Evolutionary conservation across 148 eudicot species (phyloP).

Genomic region (Suaeda aralocaspica): DNA sequence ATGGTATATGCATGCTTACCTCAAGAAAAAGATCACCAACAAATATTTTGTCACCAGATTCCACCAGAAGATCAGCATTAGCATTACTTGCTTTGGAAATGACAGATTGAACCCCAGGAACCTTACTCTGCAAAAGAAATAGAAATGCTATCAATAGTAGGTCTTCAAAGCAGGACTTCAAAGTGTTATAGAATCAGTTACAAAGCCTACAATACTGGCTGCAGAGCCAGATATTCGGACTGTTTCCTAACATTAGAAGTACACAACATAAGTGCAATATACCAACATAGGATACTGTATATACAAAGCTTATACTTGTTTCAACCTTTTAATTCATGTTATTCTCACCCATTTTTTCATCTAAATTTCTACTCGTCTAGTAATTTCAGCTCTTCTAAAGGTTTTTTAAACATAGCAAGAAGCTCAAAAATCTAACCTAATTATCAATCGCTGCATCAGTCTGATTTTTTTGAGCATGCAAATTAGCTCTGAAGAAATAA

Average conservation of each 20-base stretch:
- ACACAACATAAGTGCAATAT: not conserved
- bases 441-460: not conserved
- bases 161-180: not conserved
- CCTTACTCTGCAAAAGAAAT: slow-evolving; percentile 51
- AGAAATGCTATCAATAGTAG: not conserved
- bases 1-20: slow-evolving; percentile 39
- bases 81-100: slow-evolving; percentile 91
- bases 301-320: not conserved
- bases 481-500: not conserved
- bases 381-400: not conserved
- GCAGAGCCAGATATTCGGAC: not conserved
- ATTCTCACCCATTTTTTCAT: too few species aligned
- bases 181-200: not conserved
- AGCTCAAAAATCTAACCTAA: not conserved
- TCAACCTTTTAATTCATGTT: too few species aligned
- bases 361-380: not conserved
- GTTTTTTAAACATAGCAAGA: not conserved
- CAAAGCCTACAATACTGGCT: not conserved
- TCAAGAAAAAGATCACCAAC: slow-evolving; percentile 78
- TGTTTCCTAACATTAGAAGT: not conserved
- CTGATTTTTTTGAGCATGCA: not conserved
- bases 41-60: slow-evolving; percentile 64
- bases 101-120: slow-evolving; percentile 70
- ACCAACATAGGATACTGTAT: too few species aligned
- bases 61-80: slow-evolving; percentile 72